These are phyloP conservation scores for Leishmania lainsoni DNA, from an alignment of 208 protist genomes.

Conservation along the genomic window DNA sequence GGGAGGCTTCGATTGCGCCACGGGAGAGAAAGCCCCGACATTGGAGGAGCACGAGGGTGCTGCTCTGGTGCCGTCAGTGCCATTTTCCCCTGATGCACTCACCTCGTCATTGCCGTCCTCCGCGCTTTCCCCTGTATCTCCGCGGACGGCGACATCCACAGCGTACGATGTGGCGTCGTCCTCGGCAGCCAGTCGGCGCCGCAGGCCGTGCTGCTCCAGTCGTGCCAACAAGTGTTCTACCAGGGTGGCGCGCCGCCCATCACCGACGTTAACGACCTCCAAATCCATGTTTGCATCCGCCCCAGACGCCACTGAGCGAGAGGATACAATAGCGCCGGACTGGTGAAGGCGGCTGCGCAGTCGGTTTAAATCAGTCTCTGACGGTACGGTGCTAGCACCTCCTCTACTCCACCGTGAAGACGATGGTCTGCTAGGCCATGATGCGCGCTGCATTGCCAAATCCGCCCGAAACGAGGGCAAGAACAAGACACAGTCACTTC, in stretches of 20 bases:
- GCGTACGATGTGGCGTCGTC: conserved; percentile 33
- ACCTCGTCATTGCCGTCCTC: neutral
- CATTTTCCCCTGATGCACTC: neutral
- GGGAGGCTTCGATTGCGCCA: neutral
- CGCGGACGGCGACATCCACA: conserved; percentile 12
- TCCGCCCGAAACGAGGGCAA: neutral
- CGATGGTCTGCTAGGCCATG: conserved; percentile 1
- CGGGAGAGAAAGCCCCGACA: neutral
- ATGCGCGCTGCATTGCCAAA: conserved; percentile 7
- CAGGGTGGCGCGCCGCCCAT: conserved; percentile 46
- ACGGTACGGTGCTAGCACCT: neutral
- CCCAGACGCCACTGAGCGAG: conserved; percentile 55
- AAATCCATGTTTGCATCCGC: conserved; percentile 22
- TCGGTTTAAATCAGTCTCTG: conserved; percentile 18
- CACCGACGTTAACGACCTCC: conserved; percentile 73
- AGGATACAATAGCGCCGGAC: conserved; percentile 57
- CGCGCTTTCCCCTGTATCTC: neutral
- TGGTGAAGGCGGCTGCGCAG: conserved; percentile 45
- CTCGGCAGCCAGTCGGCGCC: conserved; percentile 54
- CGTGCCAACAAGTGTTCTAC: conserved; percentile 75
- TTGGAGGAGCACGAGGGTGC: neutral
- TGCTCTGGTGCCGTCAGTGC: neutral
- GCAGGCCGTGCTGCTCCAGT: conserved; percentile 85
- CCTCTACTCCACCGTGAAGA: conserved; percentile 11
- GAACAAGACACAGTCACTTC: neutral